phyloP scores from a whole-genome alignment of 2,329 filamentous ascomycete genomes.

The Xylaria sp. region DNA sequence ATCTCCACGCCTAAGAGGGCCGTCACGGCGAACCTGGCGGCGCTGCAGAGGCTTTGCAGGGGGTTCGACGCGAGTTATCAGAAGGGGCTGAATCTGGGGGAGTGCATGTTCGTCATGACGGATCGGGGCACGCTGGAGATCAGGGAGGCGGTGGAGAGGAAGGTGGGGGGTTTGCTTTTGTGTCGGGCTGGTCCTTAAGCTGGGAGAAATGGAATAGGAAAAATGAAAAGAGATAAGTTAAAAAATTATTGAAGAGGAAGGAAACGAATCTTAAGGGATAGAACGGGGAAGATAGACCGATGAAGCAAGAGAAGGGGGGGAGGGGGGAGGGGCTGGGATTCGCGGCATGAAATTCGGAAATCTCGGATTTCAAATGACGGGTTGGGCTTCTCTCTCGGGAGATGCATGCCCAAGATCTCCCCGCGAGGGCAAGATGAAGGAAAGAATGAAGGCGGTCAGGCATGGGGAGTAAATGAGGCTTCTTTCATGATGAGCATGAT shows the following conservation, averaged over 20 bases:
- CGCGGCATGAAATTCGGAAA: no score
- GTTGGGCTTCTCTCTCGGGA: background rate
- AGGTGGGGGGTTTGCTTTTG: constrained; percentile 81
- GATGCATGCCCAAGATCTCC: background rate
- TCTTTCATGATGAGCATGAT: background rate
- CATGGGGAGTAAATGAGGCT: background rate
- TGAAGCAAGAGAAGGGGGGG: no score
- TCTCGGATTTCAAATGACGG: no score
- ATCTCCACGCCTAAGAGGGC: constrained; percentile 80
- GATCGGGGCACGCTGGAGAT: constrained; percentile 82
- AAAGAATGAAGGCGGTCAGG: background rate
- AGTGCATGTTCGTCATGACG: constrained; percentile 84
- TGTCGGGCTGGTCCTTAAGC: constrained; percentile 66
- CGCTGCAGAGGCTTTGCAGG: constrained; percentile 73
- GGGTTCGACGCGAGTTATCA: constrained; percentile 73
- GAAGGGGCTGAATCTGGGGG: constrained; percentile 77
- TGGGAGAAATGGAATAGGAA: background rate
- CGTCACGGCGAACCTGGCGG: constrained; percentile 71
- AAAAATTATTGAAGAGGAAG: constrained; percentile 27
- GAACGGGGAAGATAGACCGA: no score
- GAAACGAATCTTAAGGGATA: no score
- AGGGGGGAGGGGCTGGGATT: no score
- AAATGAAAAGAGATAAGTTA: background rate
- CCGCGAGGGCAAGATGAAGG: background rate
- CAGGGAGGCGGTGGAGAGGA: constrained; percentile 83